These are phyloP conservation scores for Penicillium sp. DNA, from an alignment of 2,329 filamentous ascomycete genomes.

Conservation along the genomic window DNA sequence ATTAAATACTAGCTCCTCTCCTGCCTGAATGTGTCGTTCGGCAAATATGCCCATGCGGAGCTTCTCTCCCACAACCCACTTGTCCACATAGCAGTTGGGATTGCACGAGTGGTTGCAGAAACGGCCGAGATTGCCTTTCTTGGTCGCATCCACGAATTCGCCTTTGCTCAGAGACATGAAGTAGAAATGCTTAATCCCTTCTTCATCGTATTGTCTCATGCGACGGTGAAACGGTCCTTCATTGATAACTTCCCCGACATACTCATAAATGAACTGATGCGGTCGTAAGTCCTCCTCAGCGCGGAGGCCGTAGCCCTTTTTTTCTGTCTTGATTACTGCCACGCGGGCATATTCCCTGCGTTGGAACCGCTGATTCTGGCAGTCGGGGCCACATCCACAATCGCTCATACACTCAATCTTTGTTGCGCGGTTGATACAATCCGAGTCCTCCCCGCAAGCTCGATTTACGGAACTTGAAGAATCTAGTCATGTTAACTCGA, in stretches of 20 bases:
- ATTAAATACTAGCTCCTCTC: slow-evolving; percentile 97
- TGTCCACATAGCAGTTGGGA: slow-evolving; percentile 98
- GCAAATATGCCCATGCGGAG: slow-evolving; percentile 99
- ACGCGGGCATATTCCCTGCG: slow-evolving; percentile 87
- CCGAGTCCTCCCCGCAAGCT: slow-evolving; percentile 93
- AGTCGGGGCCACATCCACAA: slow-evolving; percentile 84
- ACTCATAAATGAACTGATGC: slow-evolving; percentile 96
- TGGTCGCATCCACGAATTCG: slow-evolving; percentile 97
- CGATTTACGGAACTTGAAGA: slow-evolving; percentile 64
- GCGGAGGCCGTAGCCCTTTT: slow-evolving; percentile 93
- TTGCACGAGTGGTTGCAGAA: slow-evolving; percentile 99
- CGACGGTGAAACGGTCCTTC: slow-evolving; percentile 86
- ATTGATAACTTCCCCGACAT: slow-evolving; percentile 97
- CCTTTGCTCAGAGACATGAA: slow-evolving; percentile 98
- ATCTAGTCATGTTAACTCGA: slow-evolving; percentile 45
- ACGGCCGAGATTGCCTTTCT: slow-evolving; percentile 91
- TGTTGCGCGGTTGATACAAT: slow-evolving; percentile 97
- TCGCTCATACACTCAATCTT: slow-evolving; percentile 94
- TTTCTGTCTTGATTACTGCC: slow-evolving; percentile 95
- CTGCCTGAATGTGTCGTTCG: slow-evolving; percentile 78
- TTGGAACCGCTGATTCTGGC: slow-evolving; percentile 95
- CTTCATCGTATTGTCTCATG: slow-evolving; percentile 90
- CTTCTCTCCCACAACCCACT: slow-evolving; percentile 98
- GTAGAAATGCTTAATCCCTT: slow-evolving; percentile 99
- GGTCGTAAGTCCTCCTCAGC: slow-evolving; percentile 76